phyloP scores from a whole-genome alignment of 139 green algal species.

The Picochlorum sp. region DNA sequence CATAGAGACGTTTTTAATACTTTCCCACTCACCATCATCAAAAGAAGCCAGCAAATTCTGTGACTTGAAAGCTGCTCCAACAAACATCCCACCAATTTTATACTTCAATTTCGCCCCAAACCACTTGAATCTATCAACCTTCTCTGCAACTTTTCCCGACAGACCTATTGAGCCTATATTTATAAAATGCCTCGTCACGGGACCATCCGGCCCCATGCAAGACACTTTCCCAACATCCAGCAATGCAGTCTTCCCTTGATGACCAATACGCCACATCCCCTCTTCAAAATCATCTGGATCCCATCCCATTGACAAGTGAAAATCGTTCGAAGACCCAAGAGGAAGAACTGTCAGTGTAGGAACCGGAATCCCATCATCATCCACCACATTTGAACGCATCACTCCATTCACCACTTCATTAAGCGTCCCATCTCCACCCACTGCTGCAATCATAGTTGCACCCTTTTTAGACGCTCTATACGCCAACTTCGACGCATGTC shows the following conservation, averaged over 20 bases:
- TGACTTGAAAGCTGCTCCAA: neutral
- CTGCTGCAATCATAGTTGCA: neutral
- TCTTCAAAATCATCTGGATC: constrained; percentile 4
- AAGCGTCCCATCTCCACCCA: constrained; percentile 2
- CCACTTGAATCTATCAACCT: neutral
- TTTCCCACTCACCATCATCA: constrained; percentile 3
- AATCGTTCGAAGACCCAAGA: constrained; percentile 1
- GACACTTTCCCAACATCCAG: neutral
- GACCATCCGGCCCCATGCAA: neutral
- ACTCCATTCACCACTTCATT: constrained; percentile 5
- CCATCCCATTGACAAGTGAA: constrained; percentile 1
- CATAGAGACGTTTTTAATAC: neutral
- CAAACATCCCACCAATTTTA: neutral
- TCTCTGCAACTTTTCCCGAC: neutral
- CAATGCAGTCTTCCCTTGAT: neutral
- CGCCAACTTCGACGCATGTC: neutral
- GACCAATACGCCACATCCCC: constrained; percentile 2
- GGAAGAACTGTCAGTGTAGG: constrained; percentile 1
- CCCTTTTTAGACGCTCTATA: neutral
- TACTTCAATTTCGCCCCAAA: neutral
- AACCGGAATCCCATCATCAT: neutral
- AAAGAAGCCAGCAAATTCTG: neutral
- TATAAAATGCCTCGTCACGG: neutral
- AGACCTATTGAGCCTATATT: neutral
- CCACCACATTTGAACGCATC: neutral